phyloP scores from a whole-genome alignment of 768 basidiomycete genomes.

The Rhizopogon sp. region DNA sequence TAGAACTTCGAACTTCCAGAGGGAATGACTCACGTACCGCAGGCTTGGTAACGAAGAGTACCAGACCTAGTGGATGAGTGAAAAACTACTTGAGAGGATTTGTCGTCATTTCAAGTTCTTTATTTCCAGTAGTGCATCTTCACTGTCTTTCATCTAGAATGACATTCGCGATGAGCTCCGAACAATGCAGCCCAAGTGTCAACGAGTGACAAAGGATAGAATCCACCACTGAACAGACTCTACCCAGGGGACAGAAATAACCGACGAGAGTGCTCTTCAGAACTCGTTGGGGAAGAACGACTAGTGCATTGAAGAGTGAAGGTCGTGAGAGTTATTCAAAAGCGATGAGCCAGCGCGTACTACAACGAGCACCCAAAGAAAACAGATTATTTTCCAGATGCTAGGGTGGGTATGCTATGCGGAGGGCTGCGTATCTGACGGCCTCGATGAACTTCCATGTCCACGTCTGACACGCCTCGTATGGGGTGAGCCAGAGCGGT shows the following conservation, averaged over 20 bases:
- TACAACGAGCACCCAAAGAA: constrained; percentile 14
- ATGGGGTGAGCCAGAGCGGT: constrained; percentile 27
- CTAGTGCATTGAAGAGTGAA: constrained; percentile 7
- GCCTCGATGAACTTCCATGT: constrained; percentile 7
- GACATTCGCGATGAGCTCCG: constrained; percentile 23
- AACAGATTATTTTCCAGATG: constrained; percentile 13
- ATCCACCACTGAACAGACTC: constrained; percentile 16
- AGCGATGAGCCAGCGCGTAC: too few species aligned
- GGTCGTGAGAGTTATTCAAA: too few species aligned
- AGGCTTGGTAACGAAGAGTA: constrained; percentile 16
- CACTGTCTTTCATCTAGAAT: constrained; percentile 21
- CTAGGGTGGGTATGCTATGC: constrained; percentile 21
- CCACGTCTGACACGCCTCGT: constrained; percentile 13
- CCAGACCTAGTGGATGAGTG: constrained; percentile 14
- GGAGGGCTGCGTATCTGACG: constrained; percentile 15
- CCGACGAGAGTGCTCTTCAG: too few species aligned
- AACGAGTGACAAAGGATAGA: constrained; percentile 20
- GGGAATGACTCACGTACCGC: constrained; percentile 15
- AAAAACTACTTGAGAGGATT: constrained; percentile 20
- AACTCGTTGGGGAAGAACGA: constrained; percentile 16
- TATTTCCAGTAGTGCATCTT: constrained; percentile 15
- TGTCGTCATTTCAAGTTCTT: constrained; percentile 10
- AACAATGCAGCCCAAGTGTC: constrained; percentile 23
- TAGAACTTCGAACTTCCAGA: too few species aligned
- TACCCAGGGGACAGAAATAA: too few species aligned